These are phyloP conservation scores for Populus hybrid DNA, from an alignment of 441 rosid species.

Conservation along the genomic window DNA sequence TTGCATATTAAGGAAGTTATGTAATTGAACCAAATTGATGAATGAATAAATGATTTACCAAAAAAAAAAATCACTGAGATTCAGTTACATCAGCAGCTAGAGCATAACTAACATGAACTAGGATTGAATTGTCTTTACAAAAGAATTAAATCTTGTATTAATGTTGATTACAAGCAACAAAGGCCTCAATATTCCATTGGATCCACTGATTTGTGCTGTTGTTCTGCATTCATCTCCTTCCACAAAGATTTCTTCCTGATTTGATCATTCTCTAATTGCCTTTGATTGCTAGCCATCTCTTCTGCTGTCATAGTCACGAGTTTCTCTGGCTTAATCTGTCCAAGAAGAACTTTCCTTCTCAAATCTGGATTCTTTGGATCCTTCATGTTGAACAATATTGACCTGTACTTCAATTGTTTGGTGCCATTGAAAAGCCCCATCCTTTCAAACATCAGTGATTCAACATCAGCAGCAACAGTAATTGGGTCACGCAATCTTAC, in stretches of 20 bases:
- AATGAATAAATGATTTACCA: not conserved
- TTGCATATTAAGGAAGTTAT: not conserved
- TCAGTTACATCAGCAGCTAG: not conserved
- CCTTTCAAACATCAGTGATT: conserved; percentile 7
- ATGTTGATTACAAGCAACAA: not conserved
- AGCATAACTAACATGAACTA: not conserved
- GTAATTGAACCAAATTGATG: not conserved
- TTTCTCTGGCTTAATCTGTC: conserved; percentile 27
- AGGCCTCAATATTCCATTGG: not conserved
- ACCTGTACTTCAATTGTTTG: conserved; percentile 9
- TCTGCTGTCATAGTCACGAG: conserved; percentile 23
- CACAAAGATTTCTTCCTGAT: not conserved
- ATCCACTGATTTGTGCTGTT: not conserved
- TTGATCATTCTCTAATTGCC: conserved; percentile 23
- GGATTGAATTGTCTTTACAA: not conserved
- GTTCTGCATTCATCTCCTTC: not conserved
- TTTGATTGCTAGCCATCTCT: conserved; percentile 45
- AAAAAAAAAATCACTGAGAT: not conserved
- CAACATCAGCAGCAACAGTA: conserved; percentile 12
- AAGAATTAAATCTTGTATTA: not conserved
- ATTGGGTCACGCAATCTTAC: not conserved
- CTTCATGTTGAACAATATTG: conserved; percentile 17
- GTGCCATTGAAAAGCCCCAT: conserved; percentile 8
- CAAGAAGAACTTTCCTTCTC: conserved; percentile 33
- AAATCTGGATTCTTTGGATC: conserved; percentile 25